Conservation (phyloP, 1,284 basidiomycete genomes). For the Exobasidium cylindrosporum region DNA sequence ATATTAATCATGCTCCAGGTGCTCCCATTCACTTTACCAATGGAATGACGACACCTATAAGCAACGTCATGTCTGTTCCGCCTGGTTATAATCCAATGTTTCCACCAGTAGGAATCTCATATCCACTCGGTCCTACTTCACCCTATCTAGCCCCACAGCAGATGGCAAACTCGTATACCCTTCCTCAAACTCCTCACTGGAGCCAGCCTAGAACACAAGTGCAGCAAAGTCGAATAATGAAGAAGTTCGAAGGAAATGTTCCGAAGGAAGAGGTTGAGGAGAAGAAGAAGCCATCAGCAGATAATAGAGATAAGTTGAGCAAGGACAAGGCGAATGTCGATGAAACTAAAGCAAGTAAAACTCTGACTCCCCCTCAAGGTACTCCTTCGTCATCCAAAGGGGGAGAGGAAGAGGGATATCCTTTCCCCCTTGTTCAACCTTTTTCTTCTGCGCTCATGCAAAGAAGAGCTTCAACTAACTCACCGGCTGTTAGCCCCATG, state of each 20-base stretch:
- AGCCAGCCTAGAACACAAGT: neutral
- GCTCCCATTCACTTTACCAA: slow-evolving; percentile 22
- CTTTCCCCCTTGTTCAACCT: slow-evolving; percentile 30
- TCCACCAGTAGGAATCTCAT: slow-evolving; percentile 4
- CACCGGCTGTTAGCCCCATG: slow-evolving; percentile 26
- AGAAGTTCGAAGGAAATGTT: neutral
- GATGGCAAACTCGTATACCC: neutral
- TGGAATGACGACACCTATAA: slow-evolving; percentile 7
- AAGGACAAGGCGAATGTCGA: neutral
- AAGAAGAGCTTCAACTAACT: slow-evolving; percentile 30
- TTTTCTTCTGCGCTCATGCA: slow-evolving; percentile 22
- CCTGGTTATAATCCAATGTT: slow-evolving; percentile 35
- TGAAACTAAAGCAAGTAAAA: slow-evolving; percentile 5
- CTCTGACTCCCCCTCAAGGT: too few relatives aligned
- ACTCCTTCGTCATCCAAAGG: neutral
- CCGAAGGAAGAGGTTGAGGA: neutral
- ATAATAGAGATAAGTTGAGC: neutral
- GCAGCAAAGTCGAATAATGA: neutral
- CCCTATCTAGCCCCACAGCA: neutral
- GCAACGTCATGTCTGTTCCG: neutral
- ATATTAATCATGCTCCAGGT: slow-evolving; percentile 33
- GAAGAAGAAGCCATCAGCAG: neutral
- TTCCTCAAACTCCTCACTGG: slow-evolving; percentile 4
- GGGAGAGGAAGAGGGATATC: slow-evolving; percentile 27
- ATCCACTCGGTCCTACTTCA: neutral